Percentiles rank a stretch among this genome's conserved stretches.
phyloP scores from a whole-genome alignment of 2,329 filamentous ascomycete species.

The Phialophora tarda region DNA sequence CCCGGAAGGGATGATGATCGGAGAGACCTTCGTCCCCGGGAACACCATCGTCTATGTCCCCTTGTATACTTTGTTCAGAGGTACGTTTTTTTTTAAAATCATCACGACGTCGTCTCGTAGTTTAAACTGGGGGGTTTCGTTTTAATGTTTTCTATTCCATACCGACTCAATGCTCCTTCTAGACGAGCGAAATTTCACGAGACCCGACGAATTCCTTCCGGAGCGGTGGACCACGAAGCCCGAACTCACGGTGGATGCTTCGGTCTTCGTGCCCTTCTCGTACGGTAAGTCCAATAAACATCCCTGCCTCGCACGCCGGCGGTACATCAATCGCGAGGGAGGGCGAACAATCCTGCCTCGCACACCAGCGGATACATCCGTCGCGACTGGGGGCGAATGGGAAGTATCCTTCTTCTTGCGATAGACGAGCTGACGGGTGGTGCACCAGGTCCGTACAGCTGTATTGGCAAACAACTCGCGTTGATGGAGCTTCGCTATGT shows the following conservation, averaged over 20 bases:
- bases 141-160: not conserved
- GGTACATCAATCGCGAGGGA: too few relatives aligned
- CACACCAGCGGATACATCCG: too few relatives aligned
- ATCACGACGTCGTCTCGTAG: too few relatives aligned
- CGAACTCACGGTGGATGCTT: constrained; percentile 43
- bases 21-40: constrained; percentile 45
- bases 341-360: too few relatives aligned
- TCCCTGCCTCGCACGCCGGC: too few relatives aligned
- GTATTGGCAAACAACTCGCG: constrained; percentile 42
- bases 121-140: too few relatives aligned
- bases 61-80: constrained; percentile 8
- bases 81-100: too few relatives aligned
- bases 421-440: too few relatives aligned
- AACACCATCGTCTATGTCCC: constrained; percentile 14
- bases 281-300: constrained; percentile 44
- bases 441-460: constrained; percentile 40
- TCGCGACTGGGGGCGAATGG: too few relatives aligned
- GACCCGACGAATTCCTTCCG: constrained; percentile 45
- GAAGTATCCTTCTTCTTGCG: too few relatives aligned
- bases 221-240: constrained; percentile 48
- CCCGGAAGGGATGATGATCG: constrained; percentile 43
- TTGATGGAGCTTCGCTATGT: constrained; percentile 40
- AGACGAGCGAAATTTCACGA: constrained; percentile 44
- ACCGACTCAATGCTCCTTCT: not conserved
- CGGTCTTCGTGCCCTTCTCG: constrained; percentile 46